Base-by-base conservation (phyloP, 441 rosid genomes). In the Theobroma grandiflorum region DNA sequence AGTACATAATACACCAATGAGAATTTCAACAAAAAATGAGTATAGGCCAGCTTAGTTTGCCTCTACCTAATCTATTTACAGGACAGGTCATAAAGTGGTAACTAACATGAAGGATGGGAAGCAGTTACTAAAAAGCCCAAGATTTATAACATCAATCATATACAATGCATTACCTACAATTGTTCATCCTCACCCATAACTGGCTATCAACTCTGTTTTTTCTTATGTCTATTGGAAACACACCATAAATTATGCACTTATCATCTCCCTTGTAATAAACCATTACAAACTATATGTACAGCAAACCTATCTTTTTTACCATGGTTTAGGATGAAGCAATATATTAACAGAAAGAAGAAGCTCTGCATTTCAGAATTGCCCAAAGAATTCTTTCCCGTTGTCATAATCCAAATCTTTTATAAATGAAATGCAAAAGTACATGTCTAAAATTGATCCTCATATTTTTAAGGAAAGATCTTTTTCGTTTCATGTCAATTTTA, bases 401-500 rank as follows among this genome's bases (percentile, higher is more conserved):
- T 15, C 20, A 15, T 64, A 33, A 37, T 37, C 7, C 40, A 37
- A 16, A 37, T 35, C 37, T 64, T 11, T 35, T 64, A 8, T 62
- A 33, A 63, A 63, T 63, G 3, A 33, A 65, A 66, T 66, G 71
- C 26, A 47, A 49, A 69, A 70, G 26, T 33, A 4, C 12, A 26
- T 26, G 37, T n/a, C 74, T 22, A 69, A 20, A 12, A 31, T 49
- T 14, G 16, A 42, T n/a, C 20, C 71, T n/a, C n/a, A n/a, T 42
- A 67, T 67, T 20, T 67, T 70, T 14, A 68, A 42, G 33, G 9
- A 49, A 40, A 55, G 55, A 1, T 43, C 15, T 22, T 40, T 52
- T 33, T 50, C 2, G 22, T 71, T 76, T 49, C 70, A 31, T 31
- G 69, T 59, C 82, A 68, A 31, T 4, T 58, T 66, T 57, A 20